Evolutionary conservation across 192 early-diverging fungal species (phyloP), one percentile per base, ranked within the genome.

Genomic region (Kickxella alabastrina): DNA sequence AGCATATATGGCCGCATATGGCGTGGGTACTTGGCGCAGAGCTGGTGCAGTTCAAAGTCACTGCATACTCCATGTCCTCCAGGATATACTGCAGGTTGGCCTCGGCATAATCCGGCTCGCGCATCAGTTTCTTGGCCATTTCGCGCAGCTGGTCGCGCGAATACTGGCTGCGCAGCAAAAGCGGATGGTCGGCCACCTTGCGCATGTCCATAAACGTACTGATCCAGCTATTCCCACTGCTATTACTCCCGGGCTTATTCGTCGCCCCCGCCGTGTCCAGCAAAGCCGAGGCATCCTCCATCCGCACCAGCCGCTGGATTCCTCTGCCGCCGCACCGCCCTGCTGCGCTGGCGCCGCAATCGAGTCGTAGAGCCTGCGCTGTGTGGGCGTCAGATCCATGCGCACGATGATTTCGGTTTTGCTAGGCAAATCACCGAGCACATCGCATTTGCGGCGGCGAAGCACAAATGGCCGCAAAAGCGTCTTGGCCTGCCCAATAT

Each of bases 391-490:
- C 43, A 85, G 70, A 25, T 69, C 59, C 12, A 85, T 78, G 4
- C 60, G 58, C 0, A 83, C 75, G 14, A 84, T 64, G 4, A 57
- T 32, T 24, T 85, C 75, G 12, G 70, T 62, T 58, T 90, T 90
- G 2, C 43, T 41, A 1, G 88, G 88, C 37, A 90, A 54, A 25
- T 86, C 82, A 32, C 65, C 75, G 12, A 87, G 55, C 3, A 90
- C 87, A 17, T 87, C 78, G 21, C 64, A 73, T 49, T 96, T 96
- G 52, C 84, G 82, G 15, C 93, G 68, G 7, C 91, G 79, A 25
- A 96, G 68, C 1, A 96, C 89, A 75, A 96, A 96, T 1, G 93
- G 93, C 0, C 83, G 78, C 83, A 96, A 81, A 65, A 95, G 84
- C 19, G 83, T 81, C 49, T 85, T 85, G 12, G 90, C 92, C 17